phyloP scores from a whole-genome alignment of 768 basidiomycete genomes.

The Omphalotus guepiniiformis region DNA sequence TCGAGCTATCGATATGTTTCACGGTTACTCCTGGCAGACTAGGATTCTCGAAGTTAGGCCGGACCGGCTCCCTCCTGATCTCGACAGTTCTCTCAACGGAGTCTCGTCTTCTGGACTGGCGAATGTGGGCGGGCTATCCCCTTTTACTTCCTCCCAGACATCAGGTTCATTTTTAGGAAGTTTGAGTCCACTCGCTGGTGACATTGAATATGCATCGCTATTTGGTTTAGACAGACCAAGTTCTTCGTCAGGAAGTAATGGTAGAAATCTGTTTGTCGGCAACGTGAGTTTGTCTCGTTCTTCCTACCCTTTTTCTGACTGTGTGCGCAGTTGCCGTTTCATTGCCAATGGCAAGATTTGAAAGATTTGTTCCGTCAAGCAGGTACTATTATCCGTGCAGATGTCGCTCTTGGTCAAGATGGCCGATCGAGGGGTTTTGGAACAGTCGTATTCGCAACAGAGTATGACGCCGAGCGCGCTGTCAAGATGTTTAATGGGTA shows the following conservation, averaged over 20 bases:
- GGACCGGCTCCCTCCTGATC: slow-evolving; percentile 72
- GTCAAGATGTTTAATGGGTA: slow-evolving; percentile 90
- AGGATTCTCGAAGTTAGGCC: slow-evolving; percentile 87
- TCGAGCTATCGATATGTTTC: slow-evolving; percentile 92
- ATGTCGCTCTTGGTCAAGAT: slow-evolving; percentile 84
- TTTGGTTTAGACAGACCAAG: slow-evolving; percentile 15
- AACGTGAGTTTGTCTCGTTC: slow-evolving; percentile 55
- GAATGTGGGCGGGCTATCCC: slow-evolving; percentile 1
- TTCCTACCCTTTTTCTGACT: slow-evolving; percentile 5
- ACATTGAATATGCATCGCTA: slow-evolving; percentile 20
- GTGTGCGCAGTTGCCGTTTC: slow-evolving; percentile 73
- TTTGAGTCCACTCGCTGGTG: slow-evolving; percentile 18
- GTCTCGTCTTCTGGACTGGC: slow-evolving; percentile 11
- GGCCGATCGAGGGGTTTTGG: slow-evolving; percentile 92
- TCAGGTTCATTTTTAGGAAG: slow-evolving; percentile 9
- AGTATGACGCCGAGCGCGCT: slow-evolving; percentile 80
- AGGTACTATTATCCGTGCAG: slow-evolving; percentile 86
- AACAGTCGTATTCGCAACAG: slow-evolving; percentile 81
- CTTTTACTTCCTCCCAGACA: slow-evolving; percentile 8
- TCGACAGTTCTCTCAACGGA: slow-evolving; percentile 34
- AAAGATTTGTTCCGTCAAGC: slow-evolving; percentile 94
- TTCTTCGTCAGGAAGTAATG: slow-evolving; percentile 18
- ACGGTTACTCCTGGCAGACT: slow-evolving; percentile 97
- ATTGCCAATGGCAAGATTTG: slow-evolving; percentile 96
- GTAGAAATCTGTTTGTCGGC: slow-evolving; percentile 77